Conservation (phyloP, 345 rosid genomes). For the Eucalyptus tenuipes region DNA sequence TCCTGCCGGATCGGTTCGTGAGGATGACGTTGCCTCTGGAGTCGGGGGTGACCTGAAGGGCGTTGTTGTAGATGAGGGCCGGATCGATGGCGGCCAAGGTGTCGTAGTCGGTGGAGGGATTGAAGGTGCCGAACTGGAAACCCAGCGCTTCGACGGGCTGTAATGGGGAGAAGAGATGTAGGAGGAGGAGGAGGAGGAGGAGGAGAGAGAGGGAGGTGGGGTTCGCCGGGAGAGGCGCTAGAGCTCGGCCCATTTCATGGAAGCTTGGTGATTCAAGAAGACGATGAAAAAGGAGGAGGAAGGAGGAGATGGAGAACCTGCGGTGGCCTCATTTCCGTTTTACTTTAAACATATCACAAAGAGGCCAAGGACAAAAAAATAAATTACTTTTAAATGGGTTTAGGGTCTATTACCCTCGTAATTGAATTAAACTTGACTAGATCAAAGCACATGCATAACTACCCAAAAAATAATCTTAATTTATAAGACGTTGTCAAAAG, state of each 20-base stretch:
- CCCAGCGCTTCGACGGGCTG: not conserved
- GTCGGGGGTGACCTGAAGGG: slow-evolving; percentile 27
- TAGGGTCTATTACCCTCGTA: not conserved
- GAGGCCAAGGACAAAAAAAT: not conserved
- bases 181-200: not conserved
- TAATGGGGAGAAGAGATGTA: not conserved
- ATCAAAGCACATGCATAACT: too few relatives aligned
- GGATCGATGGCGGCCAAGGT: not conserved
- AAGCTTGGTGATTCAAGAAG: not conserved
- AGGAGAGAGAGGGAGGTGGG: not conserved
- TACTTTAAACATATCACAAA: not conserved
- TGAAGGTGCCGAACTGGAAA: slow-evolving; percentile 6
- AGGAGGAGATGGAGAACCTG: not conserved
- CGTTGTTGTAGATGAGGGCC: slow-evolving; percentile 10
- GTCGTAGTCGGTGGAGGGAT: not conserved
- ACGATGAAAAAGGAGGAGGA: not conserved
- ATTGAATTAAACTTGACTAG: too few relatives aligned
- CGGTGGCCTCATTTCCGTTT: not conserved
- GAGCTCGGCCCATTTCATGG: not conserved
- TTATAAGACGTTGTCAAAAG: not conserved
- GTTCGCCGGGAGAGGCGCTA: not conserved
- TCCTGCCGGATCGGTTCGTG: slow-evolving; percentile 8
- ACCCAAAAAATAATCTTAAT: not conserved
- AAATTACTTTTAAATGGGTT: not conserved
- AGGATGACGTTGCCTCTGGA: slow-evolving; percentile 4